Conservation (phyloP, 2,329 filamentous ascomycete species). For the Scedosporium apiospermum region DNA sequence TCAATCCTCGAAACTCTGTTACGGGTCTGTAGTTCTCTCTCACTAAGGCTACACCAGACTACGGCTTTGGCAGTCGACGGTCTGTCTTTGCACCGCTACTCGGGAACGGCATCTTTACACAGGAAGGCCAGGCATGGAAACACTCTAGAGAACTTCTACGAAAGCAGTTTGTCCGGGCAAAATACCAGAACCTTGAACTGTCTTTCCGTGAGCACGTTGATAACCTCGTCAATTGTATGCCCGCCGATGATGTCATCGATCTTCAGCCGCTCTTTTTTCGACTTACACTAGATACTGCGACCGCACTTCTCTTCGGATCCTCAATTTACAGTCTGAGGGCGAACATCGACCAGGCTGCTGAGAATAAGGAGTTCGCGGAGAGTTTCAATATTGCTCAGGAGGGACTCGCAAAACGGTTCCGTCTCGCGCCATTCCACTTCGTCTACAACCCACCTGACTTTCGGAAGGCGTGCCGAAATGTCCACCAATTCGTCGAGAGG, state of each 20-base stretch:
- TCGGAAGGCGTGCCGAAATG: constrained; percentile 7
- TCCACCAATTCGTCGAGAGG: constrained; percentile 7
- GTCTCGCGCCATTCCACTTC: constrained; percentile 21
- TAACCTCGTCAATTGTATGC: constrained; percentile 2
- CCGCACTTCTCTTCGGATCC: constrained; percentile 53
- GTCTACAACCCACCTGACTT: constrained; percentile 5
- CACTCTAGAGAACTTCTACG: no score
- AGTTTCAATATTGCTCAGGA: constrained; percentile 24
- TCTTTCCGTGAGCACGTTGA: constrained; percentile 10
- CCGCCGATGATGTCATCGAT: constrained; percentile 23
- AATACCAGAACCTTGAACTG: constrained; percentile 2
- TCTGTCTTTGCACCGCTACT: no score
- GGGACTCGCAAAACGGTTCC: constrained; percentile 21
- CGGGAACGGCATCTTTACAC: no score
- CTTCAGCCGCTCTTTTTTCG: constrained; percentile 38
- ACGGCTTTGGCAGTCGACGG: no score
- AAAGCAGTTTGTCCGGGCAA: no score
- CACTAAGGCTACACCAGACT: no score
- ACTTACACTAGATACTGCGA: constrained; percentile 37
- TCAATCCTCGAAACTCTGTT: no score
- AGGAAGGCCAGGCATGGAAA: no score
- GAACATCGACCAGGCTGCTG: constrained; percentile 15
- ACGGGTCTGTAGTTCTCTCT: no score
- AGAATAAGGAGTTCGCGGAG: constrained; percentile 21
- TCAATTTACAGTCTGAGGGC: constrained; percentile 33